Evolutionary conservation across 805 yeast genomes (phyloP).

Genomic region (Kazachstania martiniae): DNA sequence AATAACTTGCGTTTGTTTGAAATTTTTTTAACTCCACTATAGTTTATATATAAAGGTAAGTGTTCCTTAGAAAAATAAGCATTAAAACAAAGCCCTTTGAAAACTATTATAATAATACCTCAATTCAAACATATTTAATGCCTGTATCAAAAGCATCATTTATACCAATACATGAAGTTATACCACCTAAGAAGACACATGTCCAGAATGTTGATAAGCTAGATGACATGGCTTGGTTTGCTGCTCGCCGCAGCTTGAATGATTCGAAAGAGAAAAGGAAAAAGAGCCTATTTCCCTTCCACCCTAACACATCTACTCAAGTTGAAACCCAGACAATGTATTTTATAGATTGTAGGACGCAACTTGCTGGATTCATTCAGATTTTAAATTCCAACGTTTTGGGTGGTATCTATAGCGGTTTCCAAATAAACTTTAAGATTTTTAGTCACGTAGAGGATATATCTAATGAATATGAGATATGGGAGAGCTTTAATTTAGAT

Average conservation of each 20-base stretch:
- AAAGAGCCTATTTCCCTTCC: not conserved
- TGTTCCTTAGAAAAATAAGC: too few species aligned
- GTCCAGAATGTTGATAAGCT: conserved; percentile 1
- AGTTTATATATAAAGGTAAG: too few species aligned
- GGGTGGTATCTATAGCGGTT: conserved; percentile 41
- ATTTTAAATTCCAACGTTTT: conserved; percentile 40
- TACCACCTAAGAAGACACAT: conserved; percentile 1
- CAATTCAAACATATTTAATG: too few species aligned
- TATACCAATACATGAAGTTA: conserved; percentile 4
- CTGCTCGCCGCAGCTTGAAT: conserved; percentile 2
- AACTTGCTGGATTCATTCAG: conserved; percentile 40
- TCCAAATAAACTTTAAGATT: conserved; percentile 41
- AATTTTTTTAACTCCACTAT: too few species aligned
- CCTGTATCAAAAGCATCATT: too few species aligned
- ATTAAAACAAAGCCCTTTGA: conserved; percentile 7
- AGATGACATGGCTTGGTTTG: conserved; percentile 4
- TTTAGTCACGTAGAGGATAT: conserved; percentile 14
- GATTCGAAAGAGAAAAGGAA: not conserved
- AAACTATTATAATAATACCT: too few species aligned
- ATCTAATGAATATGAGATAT: conserved; percentile 28
- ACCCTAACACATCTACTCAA: too few species aligned
- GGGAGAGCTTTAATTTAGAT: conserved; percentile 39
- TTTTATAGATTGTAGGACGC: conserved; percentile 35
- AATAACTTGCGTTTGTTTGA: too few species aligned
- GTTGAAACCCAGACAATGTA: conserved; percentile 48